Base-by-base conservation (phyloP, 2,329 filamentous ascomycete species). In the Stenocarpella maydis region DNA sequence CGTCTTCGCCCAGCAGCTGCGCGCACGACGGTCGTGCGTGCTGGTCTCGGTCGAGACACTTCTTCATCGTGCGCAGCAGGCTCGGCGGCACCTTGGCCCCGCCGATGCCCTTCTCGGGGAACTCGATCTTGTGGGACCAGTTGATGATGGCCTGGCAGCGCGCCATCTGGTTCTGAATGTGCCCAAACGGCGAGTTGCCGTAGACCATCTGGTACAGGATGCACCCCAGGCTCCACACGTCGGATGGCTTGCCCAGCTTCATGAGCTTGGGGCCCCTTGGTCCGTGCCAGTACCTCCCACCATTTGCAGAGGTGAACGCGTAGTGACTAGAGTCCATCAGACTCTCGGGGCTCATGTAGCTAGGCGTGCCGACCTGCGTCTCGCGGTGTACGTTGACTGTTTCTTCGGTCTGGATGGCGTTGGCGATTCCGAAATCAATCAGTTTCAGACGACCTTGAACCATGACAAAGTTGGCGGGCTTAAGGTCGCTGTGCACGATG, bases 181-280 rank as follows among this genome's bases (percentile, higher is more conserved):
- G 95, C 17, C 91, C 94, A 77, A 99, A 99, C 0, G 96, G 96
- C 4, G 94, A 92, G n/a, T 91, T 87, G n/a, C 96, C 96, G 77
- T 99, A 99, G 0, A 95, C 93, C 92, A 99, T 97, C 78, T 98
- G 95, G 82, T 97, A 99, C 17, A 99, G 84, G 71, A 99, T 98
- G 77, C 96, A 99, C 21, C 96, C 96, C 17, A 99, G 82, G 78
- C 92, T 95, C 96, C 96, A 99, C 21, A 99, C 91, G 79, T 99
- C 96, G 74, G 92, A 96, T 8, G 96, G 93, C 77, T 98, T 98
- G 70, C 96, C 97, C 8, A 99, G 86, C 78, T 97, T 97, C 90
- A 98, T 96, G 71, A 98, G 86, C 79, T 95, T 97, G 17, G 89
- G 86, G 26, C 81, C 81, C 78, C 74, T 75, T 43, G 74, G 71